Percentiles rank a stretch among this genome's conserved stretches.
Evolutionary conservation across 345 rosid species (phyloP).

Genomic region (Noccaea caerulescens): DNA sequence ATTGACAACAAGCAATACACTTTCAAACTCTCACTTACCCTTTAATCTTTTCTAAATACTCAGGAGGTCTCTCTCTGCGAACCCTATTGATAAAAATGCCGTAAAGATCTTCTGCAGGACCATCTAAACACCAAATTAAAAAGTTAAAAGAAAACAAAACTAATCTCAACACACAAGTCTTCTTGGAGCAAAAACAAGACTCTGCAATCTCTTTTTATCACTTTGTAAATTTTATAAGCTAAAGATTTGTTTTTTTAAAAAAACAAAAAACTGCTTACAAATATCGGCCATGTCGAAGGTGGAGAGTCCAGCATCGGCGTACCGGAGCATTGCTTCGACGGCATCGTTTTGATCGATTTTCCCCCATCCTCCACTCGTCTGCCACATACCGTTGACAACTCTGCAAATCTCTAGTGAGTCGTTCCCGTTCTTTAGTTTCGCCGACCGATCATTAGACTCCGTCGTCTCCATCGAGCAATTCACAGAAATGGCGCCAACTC

Average conservation of each 20-base stretch:
- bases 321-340: conserved; percentile 79
- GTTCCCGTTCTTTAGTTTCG: conserved; percentile 69
- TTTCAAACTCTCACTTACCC: conserved; percentile 57
- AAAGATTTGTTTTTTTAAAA: too few relatives aligned
- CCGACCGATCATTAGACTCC: conserved; percentile 45
- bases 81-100: conserved; percentile 85
- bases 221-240: neutral
- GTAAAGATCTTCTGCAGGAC: conserved; percentile 95
- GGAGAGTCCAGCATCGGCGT: conserved; percentile 83
- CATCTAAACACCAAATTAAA: conserved; percentile 50
- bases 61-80: conserved; percentile 79
- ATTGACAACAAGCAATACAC: neutral
- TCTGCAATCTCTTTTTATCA: neutral
- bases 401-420: conserved; percentile 84
- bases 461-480: conserved; percentile 53
- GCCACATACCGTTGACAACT: conserved; percentile 93
- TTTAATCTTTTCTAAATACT: conserved; percentile 66
- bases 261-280: conserved; percentile 48
- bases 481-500: conserved; percentile 42
- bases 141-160: too few relatives aligned
- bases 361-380: conserved; percentile 94
- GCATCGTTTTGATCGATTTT: conserved; percentile 77
- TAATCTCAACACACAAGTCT: too few relatives aligned
- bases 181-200: too few relatives aligned
- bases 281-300: conserved; percentile 99